These are phyloP conservation scores for Mollisiaceae sp. DNA, from an alignment of 2,329 filamentous ascomycete species.

Conservation along the genomic window DNA sequence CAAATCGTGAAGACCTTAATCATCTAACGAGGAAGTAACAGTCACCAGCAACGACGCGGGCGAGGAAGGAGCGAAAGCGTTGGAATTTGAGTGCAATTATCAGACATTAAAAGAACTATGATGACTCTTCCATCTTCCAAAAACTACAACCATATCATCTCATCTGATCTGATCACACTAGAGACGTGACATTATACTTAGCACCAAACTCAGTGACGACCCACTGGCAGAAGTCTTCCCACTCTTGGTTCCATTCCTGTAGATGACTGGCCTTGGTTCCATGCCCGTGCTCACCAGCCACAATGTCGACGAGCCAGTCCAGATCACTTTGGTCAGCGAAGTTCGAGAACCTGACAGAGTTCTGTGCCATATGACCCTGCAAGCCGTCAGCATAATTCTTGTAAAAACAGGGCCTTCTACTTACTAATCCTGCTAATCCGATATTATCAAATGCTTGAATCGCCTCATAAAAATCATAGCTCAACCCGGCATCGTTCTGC, in stretches of 20 bases:
- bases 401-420: neutral
- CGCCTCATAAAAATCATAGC: slow-evolving; percentile 13
- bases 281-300: slow-evolving; percentile 1
- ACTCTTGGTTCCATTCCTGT: slow-evolving; percentile 1
- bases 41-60: neutral
- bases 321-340: slow-evolving; percentile 7
- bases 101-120: neutral
- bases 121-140: neutral
- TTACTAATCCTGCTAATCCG: slow-evolving; percentile 7
- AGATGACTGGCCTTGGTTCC: slow-evolving; percentile 3
- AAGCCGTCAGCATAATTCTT: neutral
- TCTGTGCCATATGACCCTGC: slow-evolving; percentile 11
- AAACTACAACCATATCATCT: too few species aligned
- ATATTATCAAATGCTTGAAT: slow-evolving; percentile 13
- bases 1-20: too few species aligned
- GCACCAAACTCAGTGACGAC: neutral
- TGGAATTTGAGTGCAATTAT: neutral
- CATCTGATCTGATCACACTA: neutral
- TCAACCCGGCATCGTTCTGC: slow-evolving; percentile 9
- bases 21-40: too few species aligned
- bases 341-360: slow-evolving; percentile 9
- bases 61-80: neutral
- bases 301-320: neutral
- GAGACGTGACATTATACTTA: slow-evolving; percentile 2
- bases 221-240: slow-evolving; percentile 2